These are phyloP conservation scores for Strigomonas culicis DNA, from an alignment of 208 protist species.

Conservation along the genomic window DNA sequence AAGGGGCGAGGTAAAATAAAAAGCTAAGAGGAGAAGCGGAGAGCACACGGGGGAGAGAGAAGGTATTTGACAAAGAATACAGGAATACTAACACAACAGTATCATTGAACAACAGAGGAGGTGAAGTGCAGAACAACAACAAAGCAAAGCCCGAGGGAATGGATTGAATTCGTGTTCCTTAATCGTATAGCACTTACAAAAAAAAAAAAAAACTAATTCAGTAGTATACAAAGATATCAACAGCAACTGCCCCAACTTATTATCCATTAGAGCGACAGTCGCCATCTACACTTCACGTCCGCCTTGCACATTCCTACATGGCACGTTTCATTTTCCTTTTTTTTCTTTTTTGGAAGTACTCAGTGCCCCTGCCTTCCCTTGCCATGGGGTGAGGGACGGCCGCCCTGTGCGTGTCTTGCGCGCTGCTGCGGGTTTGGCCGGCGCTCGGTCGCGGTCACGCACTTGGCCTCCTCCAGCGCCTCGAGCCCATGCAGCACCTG, in stretches of 20 bases:
- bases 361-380: neutral
- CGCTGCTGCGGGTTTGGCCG: slow-evolving; percentile 30
- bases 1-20: no score
- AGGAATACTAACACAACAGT: neutral
- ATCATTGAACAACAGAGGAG: neutral
- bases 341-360: neutral
- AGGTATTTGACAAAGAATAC: neutral
- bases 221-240: no score
- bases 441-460: slow-evolving; percentile 24
- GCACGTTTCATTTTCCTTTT: neutral
- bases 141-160: slow-evolving; percentile 4
- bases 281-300: no score
- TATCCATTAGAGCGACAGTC: no score
- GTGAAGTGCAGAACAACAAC: neutral
- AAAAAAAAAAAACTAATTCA: slow-evolving; percentile 10
- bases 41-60: neutral
- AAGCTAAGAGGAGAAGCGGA: slow-evolving; percentile 13
- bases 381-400: neutral
- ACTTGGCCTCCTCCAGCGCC: slow-evolving; percentile 30
- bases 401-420: neutral
- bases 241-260: no score
- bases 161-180: no score
- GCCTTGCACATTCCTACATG: no score
- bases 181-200: neutral
- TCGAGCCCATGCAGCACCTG: slow-evolving; percentile 48